Evolutionary conservation across 2,329 filamentous ascomycete species (phyloP).

Genomic region (Neonectria coccinea): DNA sequence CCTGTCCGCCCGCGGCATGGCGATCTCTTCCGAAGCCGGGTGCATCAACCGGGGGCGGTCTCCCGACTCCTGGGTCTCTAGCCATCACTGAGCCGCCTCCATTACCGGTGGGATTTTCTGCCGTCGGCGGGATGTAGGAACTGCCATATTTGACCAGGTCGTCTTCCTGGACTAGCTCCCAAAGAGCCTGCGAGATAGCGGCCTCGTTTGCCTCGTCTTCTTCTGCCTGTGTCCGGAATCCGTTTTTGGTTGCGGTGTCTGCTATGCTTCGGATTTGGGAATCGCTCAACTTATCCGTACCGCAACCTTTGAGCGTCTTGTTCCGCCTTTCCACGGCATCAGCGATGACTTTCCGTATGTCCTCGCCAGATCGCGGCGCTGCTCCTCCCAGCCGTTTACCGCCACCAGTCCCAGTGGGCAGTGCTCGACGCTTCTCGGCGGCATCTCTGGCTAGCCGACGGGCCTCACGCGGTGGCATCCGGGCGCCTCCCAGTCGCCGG

Average conservation of each 20-base stretch:
- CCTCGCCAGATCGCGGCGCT: conserved; percentile 63
- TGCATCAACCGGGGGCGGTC: conserved; percentile 21
- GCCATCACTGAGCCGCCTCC: conserved; percentile 50
- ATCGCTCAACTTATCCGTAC: conserved; percentile 74
- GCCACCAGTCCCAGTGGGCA: conserved; percentile 71
- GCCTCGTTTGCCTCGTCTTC: conserved; percentile 90
- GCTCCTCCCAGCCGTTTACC: conserved; percentile 80
- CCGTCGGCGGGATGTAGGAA: conserved; percentile 62
- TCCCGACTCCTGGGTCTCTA: conserved; percentile 25
- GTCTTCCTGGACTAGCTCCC: conserved; percentile 88
- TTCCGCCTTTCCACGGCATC: conserved; percentile 77
- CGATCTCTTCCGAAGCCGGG: not conserved
- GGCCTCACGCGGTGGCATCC: conserved; percentile 78
- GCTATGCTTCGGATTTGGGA: conserved; percentile 73
- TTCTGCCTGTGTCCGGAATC: conserved; percentile 85
- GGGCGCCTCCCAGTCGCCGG: conserved; percentile 74
- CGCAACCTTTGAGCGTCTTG: conserved; percentile 78
- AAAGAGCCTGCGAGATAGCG: conserved; percentile 86
- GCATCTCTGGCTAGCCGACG: conserved; percentile 78
- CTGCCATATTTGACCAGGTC: conserved; percentile 67
- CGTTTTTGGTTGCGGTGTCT: conserved; percentile 74
- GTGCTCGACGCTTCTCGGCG: conserved; percentile 75
- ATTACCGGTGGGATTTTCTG: conserved; percentile 63
- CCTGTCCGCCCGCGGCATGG: not conserved
- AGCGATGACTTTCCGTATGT: conserved; percentile 79